A percentile compares a stretch with the other conserved stretches of the same genome.
Evolutionary conservation across 345 rosid genomes (phyloP).

Genomic region (Salix arbutifolia): DNA sequence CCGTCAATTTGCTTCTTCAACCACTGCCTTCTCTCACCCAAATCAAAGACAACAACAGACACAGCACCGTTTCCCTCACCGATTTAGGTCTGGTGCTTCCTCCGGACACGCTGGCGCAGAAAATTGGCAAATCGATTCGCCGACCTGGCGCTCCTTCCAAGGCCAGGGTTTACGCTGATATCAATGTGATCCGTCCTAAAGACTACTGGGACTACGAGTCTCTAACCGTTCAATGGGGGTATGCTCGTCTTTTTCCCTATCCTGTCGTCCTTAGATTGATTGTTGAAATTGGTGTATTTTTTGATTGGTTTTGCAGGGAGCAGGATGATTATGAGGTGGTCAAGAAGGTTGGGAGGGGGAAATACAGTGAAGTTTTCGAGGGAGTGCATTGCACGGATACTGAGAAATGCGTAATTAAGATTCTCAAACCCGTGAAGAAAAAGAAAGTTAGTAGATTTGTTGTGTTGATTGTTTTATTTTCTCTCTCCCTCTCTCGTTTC

Average conservation of each 20-base stretch:
- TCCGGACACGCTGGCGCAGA: constrained; percentile 84
- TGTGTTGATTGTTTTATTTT: neutral
- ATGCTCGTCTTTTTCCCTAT: neutral
- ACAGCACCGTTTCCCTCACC: constrained; percentile 13
- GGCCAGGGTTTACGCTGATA: constrained; percentile 89
- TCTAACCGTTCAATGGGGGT: constrained; percentile 92
- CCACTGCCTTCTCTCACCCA: neutral
- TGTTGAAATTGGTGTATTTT: neutral
- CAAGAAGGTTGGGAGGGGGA: constrained; percentile 93
- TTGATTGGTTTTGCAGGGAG: constrained; percentile 43
- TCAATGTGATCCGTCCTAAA: constrained; percentile 81
- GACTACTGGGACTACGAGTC: constrained; percentile 92
- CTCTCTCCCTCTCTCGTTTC: neutral
- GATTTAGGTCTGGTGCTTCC: constrained; percentile 27
- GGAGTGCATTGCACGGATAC: constrained; percentile 75
- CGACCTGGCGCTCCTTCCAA: constrained; percentile 94
- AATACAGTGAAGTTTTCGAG: constrained; percentile 95
- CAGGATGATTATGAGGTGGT: constrained; percentile 96
- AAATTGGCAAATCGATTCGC: constrained; percentile 87
- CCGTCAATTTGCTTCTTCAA: constrained; percentile 18
- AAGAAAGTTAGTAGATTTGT: constrained; percentile 65
- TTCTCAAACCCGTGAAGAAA: constrained; percentile 96
- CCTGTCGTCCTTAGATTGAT: neutral
- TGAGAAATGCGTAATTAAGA: constrained; percentile 89
- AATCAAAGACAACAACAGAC: neutral